These are phyloP conservation scores for Solanum paucissectum DNA, from an alignment of 257 asterid genomes.

Conservation along the genomic window DNA sequence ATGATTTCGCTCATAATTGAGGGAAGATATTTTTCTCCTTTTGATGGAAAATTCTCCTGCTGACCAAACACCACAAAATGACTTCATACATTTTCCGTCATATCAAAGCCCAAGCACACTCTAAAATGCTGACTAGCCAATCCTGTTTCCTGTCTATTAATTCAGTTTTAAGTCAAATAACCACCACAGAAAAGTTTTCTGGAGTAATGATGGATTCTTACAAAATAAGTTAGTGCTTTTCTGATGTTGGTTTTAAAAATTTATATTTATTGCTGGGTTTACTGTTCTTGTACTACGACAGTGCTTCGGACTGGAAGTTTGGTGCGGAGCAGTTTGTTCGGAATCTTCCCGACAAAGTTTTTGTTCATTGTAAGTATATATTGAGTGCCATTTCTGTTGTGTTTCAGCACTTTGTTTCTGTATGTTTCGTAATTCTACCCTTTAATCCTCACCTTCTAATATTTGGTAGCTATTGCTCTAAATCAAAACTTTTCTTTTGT, in stretches of 20 bases:
- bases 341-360: constrained; percentile 77
- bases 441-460: background rate
- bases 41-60: background rate
- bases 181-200: no score
- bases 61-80: background rate
- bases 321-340: constrained; percentile 77
- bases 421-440: background rate
- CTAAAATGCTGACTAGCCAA: background rate
- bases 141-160: background rate
- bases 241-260: background rate
- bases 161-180: background rate
- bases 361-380: constrained; percentile 67
- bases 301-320: constrained; percentile 81
- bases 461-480: background rate
- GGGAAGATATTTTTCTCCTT: background rate
- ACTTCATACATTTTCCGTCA: background rate
- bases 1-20: background rate
- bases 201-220: background rate
- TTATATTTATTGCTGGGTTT: background rate
- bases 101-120: background rate
- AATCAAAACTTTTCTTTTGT: background rate
- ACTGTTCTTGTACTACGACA: constrained; percentile 17
- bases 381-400: background rate
- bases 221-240: background rate
- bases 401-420: background rate